These are phyloP conservation scores for Quercus alba DNA, from an alignment of 306 rosid species.

Conservation along the genomic window DNA sequence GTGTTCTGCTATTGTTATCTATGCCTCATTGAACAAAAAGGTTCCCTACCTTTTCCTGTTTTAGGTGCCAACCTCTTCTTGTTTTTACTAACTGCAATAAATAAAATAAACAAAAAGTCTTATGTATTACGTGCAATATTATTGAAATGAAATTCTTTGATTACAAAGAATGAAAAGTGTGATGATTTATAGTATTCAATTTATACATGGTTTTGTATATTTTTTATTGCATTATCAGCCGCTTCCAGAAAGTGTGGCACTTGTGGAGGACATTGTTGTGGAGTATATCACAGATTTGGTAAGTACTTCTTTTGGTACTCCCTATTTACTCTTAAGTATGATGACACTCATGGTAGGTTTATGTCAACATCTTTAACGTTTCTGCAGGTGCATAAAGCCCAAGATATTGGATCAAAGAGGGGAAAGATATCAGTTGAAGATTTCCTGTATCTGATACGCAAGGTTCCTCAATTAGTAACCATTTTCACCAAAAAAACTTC, in stretches of 20 bases:
- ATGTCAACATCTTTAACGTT: conserved; percentile 9
- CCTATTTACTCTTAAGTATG: neutral
- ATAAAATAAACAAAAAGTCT: neutral
- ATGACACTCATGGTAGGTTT: neutral
- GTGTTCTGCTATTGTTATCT: neutral
- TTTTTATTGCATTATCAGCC: conserved; percentile 48
- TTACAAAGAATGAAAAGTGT: neutral
- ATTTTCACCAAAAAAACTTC: neutral
- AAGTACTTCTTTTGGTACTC: conserved; percentile 7
- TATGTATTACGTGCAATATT: neutral
- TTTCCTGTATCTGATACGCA: conserved; percentile 84
- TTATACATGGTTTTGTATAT: neutral
- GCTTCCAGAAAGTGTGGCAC: conserved; percentile 85
- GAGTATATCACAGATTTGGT: conserved; percentile 89
- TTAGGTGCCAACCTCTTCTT: neutral
- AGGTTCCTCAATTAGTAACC: conserved; percentile 39
- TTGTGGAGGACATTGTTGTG: conserved; percentile 87
- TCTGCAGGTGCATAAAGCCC: conserved; percentile 88
- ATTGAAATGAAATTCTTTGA: neutral
- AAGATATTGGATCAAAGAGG: conserved; percentile 84
- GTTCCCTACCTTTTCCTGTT: neutral
- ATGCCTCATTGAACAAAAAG: neutral
- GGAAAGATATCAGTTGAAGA: conserved; percentile 91
- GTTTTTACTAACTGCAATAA: neutral
- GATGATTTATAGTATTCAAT: neutral